phyloP scores from a whole-genome alignment of 441 rosid species.

The Populus hybrid region DNA sequence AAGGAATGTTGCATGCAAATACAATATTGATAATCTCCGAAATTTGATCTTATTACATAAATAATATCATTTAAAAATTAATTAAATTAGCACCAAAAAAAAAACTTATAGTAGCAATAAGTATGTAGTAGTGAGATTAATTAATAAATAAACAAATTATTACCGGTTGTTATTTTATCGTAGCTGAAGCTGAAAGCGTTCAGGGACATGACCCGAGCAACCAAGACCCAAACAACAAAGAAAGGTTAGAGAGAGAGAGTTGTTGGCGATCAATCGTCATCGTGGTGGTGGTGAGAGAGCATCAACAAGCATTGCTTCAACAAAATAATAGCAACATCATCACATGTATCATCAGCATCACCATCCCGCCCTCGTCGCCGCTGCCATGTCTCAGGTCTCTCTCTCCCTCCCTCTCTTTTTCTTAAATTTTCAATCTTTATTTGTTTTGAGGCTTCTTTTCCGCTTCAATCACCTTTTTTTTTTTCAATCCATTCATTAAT shows the following conservation, averaged over 20 bases:
- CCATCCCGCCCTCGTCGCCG: conserved; percentile 45
- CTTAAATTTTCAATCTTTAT: neutral
- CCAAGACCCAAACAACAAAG: too few relatives aligned
- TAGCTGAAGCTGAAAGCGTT: neutral
- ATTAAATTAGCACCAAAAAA: too few relatives aligned
- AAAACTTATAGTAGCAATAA: too few relatives aligned
- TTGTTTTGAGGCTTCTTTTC: neutral
- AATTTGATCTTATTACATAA: too few relatives aligned
- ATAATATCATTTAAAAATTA: too few relatives aligned
- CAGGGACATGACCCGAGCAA: neutral
- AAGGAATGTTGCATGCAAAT: too few relatives aligned
- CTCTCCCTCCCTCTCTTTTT: neutral
- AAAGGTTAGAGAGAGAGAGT: neutral
- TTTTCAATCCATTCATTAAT: neutral
- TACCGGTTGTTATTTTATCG: neutral
- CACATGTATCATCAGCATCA: conserved; percentile 36
- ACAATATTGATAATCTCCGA: too few relatives aligned
- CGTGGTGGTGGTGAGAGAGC: conserved; percentile 23
- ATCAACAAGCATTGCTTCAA: conserved; percentile 41
- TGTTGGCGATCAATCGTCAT: neutral
- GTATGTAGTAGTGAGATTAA: too few relatives aligned
- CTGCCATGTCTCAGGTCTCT: conserved; percentile 41
- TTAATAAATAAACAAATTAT: too few relatives aligned
- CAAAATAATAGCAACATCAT: conserved; percentile 17
- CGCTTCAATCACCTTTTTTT: neutral